Conservation (phyloP, 2,329 filamentous ascomycete genomes). For the Teratosphaeria nubilosa region DNA sequence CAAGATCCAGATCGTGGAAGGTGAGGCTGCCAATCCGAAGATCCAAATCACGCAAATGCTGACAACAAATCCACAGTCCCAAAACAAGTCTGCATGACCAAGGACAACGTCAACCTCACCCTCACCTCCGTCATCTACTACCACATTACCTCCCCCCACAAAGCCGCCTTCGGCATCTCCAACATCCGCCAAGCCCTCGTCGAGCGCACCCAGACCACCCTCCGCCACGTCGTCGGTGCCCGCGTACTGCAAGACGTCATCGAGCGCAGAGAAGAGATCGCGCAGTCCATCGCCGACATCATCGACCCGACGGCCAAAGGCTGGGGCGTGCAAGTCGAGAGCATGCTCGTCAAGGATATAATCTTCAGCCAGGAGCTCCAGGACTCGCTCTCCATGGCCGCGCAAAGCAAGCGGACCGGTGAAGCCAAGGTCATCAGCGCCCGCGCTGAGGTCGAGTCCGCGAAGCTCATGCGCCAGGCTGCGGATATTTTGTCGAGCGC, state of each 20-base stretch:
- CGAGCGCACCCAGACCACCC: slow-evolving; percentile 94
- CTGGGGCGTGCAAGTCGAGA: slow-evolving; percentile 95
- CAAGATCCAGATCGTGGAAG: slow-evolving; percentile 95
- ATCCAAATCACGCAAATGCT: neutral
- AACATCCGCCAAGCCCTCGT: slow-evolving; percentile 93
- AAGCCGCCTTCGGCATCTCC: slow-evolving; percentile 90
- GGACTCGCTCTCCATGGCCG: slow-evolving; percentile 94
- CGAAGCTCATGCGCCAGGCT: slow-evolving; percentile 82
- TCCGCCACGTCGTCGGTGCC: slow-evolving; percentile 92
- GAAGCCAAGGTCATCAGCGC: slow-evolving; percentile 98
- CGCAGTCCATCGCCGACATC: slow-evolving; percentile 58
- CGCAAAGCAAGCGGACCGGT: slow-evolving; percentile 95
- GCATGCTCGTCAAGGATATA: slow-evolving; percentile 99
- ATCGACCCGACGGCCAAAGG: slow-evolving; percentile 83
- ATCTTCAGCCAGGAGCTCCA: slow-evolving; percentile 94
- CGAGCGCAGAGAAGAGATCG: slow-evolving; percentile 94
- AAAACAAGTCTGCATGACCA: slow-evolving; percentile 97
- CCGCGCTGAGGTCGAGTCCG: slow-evolving; percentile 89
- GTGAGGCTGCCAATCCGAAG: neutral
- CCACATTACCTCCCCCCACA: slow-evolving; percentile 90
- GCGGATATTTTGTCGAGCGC: slow-evolving; percentile 87
- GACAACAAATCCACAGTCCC: slow-evolving; percentile 51
- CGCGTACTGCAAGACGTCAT: slow-evolving; percentile 96
- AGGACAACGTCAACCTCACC: slow-evolving; percentile 92
- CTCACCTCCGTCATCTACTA: slow-evolving; percentile 98